Evolutionary conservation across 495 filamentous ascomycete genomes (phyloP), one percentile per base, ranked within the genome.

Genomic region (Penicillium herquei): DNA sequence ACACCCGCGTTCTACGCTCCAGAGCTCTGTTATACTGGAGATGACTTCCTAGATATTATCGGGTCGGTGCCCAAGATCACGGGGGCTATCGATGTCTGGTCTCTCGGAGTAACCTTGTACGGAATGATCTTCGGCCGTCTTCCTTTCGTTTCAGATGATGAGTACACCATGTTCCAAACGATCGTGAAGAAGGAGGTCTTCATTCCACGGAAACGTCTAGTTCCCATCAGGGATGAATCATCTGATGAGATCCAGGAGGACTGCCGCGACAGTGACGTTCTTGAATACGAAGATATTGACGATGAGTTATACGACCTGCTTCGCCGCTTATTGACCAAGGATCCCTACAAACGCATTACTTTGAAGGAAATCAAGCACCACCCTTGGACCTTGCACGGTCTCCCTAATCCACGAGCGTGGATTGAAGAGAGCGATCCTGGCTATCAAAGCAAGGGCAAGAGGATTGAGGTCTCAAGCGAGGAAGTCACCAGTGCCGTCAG

Each of bases 1-100:
- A 99, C 94, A 11, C 92, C 93, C 17, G 93, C 93, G 6, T 98
- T 99, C 75, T 99, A 97, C 66, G 94, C 94, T 5, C 94, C 94
- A 5, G 94, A 99, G 67, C 81, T 99, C n/a, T 98, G 95, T 71
- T 91, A 91, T 64, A 91, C 88, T 7, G 73, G 69, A 13, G 68
- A 73, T 54, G 79, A 74, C 52, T 80, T 79, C 52, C 75, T 77
- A 12, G 74, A 79, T 34, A 58, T 57, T 12, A 66, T 78, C 39
- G 78, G 77, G 12, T 69, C 68, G 11, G 56, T 71, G 11, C 73
- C 71, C 41, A 82, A 73, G 61, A 85, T 91, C 47, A 88, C 84
- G 10, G 78, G 75, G 46, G 83, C 87, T 33, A 97, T 99, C 66
- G 94, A 99, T 64, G 88, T 99, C 17, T 99, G 94, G 93, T 96